A percentile compares a stretch with the other conserved stretches of the same genome.
These are phyloP conservation scores for Anethum foeniculum DNA, from an alignment of 140 eudicot species.

Conservation along the genomic window DNA sequence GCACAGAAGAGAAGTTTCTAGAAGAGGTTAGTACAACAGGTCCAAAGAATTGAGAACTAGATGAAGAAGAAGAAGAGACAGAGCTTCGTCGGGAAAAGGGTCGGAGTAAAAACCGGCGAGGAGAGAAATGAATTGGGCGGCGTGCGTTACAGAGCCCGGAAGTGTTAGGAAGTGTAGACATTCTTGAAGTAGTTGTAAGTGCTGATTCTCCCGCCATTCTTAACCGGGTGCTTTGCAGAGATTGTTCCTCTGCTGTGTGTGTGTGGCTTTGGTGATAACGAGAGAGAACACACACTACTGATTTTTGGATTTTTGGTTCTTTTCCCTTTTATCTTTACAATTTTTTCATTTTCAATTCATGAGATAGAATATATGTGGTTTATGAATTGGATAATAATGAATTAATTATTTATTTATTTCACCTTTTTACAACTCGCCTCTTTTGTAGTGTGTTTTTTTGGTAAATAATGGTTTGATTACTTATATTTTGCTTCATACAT, in stretches of 20 bases:
- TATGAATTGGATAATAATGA: background rate
- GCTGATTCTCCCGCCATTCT: conserved; percentile 72
- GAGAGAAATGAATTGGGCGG: conserved; percentile 28
- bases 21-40: conserved; percentile 22
- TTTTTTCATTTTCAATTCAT: background rate
- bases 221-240: background rate
- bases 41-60: conserved; percentile 52
- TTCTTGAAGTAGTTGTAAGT: conserved; percentile 17
- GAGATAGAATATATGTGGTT: conserved; percentile 5
- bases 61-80: conserved; percentile 9
- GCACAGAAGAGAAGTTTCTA: conserved; percentile 21
- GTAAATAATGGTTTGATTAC: background rate
- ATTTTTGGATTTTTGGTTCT: background rate
- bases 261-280: conserved; percentile 15
- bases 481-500: too few species aligned
- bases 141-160: conserved; percentile 45
- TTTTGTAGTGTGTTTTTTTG: too few species aligned
- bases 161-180: conserved; percentile 12
- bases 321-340: background rate
- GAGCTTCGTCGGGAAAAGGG: conserved; percentile 12
- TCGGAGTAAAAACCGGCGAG: conserved; percentile 13
- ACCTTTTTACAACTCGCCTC: background rate
- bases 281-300: conserved; percentile 1
- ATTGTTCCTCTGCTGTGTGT: background rate
- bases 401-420: background rate